phyloP scores from a whole-genome alignment of 2,329 filamentous ascomycete species.

The Aspergillus proliferans region DNA sequence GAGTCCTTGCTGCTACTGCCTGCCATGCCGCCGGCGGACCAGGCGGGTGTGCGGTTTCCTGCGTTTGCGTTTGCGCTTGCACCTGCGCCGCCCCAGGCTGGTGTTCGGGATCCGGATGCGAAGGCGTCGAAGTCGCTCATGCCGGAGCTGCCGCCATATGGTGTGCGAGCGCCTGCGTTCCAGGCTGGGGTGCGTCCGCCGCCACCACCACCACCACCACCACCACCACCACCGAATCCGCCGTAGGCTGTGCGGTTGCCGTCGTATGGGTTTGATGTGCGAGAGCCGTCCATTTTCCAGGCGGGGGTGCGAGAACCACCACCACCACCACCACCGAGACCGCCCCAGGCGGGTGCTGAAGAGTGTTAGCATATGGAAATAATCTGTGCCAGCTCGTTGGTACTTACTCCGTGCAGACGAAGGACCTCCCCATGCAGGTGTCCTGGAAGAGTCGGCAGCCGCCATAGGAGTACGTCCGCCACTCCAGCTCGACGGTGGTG shows the following conservation, averaged over 20 bases:
- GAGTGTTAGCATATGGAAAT: constrained; percentile 12
- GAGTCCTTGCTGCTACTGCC: constrained; percentile 20
- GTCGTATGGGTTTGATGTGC: constrained; percentile 55
- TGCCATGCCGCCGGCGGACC: constrained; percentile 28
- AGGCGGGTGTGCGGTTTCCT: constrained; percentile 42
- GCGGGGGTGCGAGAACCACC: constrained; percentile 47
- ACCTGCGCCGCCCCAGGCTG: constrained; percentile 49
- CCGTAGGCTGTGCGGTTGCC: constrained; percentile 74
- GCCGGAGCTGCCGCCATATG: constrained; percentile 57
- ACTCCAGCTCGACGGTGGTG: constrained; percentile 52
- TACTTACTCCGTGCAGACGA: constrained; percentile 56
- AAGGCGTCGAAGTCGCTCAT: constrained; percentile 63
- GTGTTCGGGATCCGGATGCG: constrained; percentile 68
- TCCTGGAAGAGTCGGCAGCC: constrained; percentile 56
- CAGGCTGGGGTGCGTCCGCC: constrained; percentile 62
- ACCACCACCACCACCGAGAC: constrained; percentile 45
- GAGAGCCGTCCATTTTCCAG: constrained; percentile 53
- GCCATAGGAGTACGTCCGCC: constrained; percentile 64
- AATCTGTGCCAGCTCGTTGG: not conserved
- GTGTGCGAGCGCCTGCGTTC: constrained; percentile 73
- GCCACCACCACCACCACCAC: constrained; percentile 52
- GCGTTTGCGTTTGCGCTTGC: constrained; percentile 27
- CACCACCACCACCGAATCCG: constrained; percentile 49
- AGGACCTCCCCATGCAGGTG: constrained; percentile 66
- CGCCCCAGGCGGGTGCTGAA: constrained; percentile 38